Evolutionary conservation across 1,139 yeast species (phyloP), one percentile per base, ranked within the genome.

Genomic region (Cylindricascospora bacillispora): DNA sequence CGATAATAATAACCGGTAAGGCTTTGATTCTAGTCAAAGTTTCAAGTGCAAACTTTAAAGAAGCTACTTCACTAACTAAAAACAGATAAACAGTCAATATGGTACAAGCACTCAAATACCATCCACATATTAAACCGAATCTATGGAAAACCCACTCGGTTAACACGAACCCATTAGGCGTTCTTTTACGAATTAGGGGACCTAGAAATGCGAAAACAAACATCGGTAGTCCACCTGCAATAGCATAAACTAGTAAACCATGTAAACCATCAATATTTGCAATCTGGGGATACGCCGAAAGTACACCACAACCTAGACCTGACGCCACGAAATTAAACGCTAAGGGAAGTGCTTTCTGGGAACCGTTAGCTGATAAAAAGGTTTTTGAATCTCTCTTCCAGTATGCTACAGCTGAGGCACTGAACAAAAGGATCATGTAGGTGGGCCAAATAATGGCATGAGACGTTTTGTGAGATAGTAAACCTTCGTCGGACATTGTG

Each of bases 71-170:
- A 14, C 86, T 81, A 34, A 83, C 78, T 85, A 83, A 78, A 55
- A 78, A 86, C 44, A 86, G 63, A 49, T 77, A 86, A 70, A 86
- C 70, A 6, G 95, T 86, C 40, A 86, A 65, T 35, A 86, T 68
- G 3, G 95, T 83, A 56, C 85, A 82, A 29, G 73, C 74, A 4
- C 93, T 76, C 33, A 86, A 59, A 45, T 81, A 82, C 40, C 82
- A 61, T 1, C 81, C 79, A 5, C 93, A 65, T 13, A 76, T 57
- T 4, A 64, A 50, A 2, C 95, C 97, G 48, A 65, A 86, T 39
- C 95, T 63, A 25, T 70, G 73, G 47, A 82, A 68, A 10, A 82
- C 92, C 97, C 97, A 86, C 52, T 85, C 95, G n/a, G 95, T 82
- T 40, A 86, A 62, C 24, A 86, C 83, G 51, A 86, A 86, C 4